These are phyloP conservation scores for Lenzites betulinus DNA, from an alignment of 768 basidiomycete genomes.

Conservation along the genomic window DNA sequence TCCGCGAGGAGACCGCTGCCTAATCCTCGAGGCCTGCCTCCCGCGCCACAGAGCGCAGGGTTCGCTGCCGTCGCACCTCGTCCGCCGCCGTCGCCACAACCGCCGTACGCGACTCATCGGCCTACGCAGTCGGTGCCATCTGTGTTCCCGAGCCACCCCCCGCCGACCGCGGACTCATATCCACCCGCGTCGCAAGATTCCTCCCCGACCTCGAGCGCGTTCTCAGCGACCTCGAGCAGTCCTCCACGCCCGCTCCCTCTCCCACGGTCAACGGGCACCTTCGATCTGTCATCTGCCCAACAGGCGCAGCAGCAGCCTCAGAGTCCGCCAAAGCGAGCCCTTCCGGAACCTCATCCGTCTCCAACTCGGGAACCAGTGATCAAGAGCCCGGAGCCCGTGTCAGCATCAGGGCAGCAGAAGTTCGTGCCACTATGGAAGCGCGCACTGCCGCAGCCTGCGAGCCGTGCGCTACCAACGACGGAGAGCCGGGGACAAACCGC, in stretches of 20 bases:
- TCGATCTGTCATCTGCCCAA: conserved; percentile 13
- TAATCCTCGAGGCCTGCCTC: conserved; percentile 19
- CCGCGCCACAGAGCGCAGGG: conserved; percentile 20
- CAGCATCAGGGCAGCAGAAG: conserved; percentile 27
- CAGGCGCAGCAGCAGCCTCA: conserved; percentile 3
- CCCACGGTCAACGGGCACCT: conserved; percentile 18
- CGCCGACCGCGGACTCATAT: background rate
- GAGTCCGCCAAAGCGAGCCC: conserved; percentile 19
- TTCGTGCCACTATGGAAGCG: conserved; percentile 50
- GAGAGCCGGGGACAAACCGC: conserved; percentile 1
- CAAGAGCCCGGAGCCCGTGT: conserved; percentile 8
- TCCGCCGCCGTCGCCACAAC: conserved; percentile 21
- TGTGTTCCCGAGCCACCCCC: conserved; percentile 5
- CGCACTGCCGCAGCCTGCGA: conserved; percentile 25
- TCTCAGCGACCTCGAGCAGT: conserved; percentile 12
- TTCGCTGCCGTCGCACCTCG: conserved; percentile 13
- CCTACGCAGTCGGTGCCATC: conserved; percentile 19
- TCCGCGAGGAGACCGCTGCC: conserved; percentile 25
- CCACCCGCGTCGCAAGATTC: background rate
- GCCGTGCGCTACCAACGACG: conserved; percentile 6
- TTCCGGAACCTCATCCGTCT: conserved; percentile 8
- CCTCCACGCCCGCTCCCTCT: conserved; percentile 21
- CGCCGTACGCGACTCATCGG: conserved; percentile 12
- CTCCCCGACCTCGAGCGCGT: conserved; percentile 7
- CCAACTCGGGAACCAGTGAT: background rate